These are phyloP conservation scores for Penicillium odoratum DNA, from an alignment of 495 filamentous ascomycete genomes.

Conservation along the genomic window DNA sequence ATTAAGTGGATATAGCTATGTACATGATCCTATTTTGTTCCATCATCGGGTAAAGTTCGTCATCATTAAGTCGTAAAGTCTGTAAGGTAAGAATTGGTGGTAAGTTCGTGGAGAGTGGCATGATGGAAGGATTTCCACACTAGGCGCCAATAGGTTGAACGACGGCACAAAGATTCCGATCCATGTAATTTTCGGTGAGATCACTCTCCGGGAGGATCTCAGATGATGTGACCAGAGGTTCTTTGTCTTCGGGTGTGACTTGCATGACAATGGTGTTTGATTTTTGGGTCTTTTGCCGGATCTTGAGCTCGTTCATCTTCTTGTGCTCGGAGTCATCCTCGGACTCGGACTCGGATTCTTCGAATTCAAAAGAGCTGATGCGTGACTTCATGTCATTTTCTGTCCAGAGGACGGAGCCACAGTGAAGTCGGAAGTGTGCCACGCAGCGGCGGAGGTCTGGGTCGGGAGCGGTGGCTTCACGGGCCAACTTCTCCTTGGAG, in stretches of 20 bases:
- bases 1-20: not conserved
- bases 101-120: not conserved
- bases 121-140: not conserved
- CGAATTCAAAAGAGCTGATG: conserved; percentile 46
- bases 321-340: conserved; percentile 10
- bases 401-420: conserved; percentile 40
- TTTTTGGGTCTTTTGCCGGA: conserved; percentile 1
- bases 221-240: conserved; percentile 8
- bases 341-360: conserved; percentile 39
- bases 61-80: not conserved
- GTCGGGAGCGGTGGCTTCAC: conserved; percentile 43
- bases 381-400: conserved; percentile 45
- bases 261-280: conserved; percentile 8
- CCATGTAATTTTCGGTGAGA: not conserved
- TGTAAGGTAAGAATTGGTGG: not conserved
- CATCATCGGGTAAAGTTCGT: not conserved
- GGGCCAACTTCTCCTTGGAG: conserved; percentile 43
- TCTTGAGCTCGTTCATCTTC: not conserved
- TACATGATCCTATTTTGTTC: not conserved
- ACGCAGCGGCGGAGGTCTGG: conserved; percentile 46
- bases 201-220: not conserved
- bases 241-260: conserved; percentile 11
- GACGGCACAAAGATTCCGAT: not conserved
- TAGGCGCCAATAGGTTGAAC: not conserved
- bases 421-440: conserved; percentile 42